Evolutionary conservation across 352 stramenopile genomes (phyloP).

Genomic region (Phytophthora pistaciae): DNA sequence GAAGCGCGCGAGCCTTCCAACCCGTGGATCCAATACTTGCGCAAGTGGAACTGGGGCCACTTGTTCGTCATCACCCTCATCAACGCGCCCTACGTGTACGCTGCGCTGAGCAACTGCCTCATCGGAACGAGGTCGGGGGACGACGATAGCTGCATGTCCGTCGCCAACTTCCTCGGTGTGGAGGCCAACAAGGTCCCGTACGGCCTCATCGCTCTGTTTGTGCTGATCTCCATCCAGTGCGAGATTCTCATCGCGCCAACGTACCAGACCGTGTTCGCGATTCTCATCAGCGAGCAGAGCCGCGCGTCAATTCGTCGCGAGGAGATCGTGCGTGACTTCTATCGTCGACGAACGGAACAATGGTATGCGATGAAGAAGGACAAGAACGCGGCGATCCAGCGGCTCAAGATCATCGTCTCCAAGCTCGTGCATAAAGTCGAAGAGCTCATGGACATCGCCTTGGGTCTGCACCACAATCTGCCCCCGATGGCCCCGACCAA

Average conservation of each 20-base stretch:
- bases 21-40: conserved; percentile 77
- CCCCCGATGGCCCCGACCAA: conserved; percentile 81
- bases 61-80: conserved; percentile 84
- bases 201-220: conserved; percentile 82
- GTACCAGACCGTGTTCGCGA: conserved; percentile 66
- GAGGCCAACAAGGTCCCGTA: conserved; percentile 58
- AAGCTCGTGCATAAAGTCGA: conserved; percentile 91
- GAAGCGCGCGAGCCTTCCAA: conserved; percentile 63
- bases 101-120: conserved; percentile 59
- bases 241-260: conserved; percentile 72
- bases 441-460: conserved; percentile 91
- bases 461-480: conserved; percentile 85
- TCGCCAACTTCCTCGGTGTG: conserved; percentile 77
- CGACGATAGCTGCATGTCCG: conserved; percentile 64
- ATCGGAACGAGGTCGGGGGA: conserved; percentile 37
- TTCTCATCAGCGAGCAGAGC: conserved; percentile 60
- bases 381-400: conserved; percentile 83
- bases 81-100: conserved; percentile 68
- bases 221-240: conserved; percentile 87
- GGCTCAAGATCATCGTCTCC: conserved; percentile 89
- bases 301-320: conserved; percentile 57
- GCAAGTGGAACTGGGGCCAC: conserved; percentile 86
- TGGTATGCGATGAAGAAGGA: conserved; percentile 88
- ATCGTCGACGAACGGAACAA: conserved; percentile 68
- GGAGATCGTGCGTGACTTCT: conserved; percentile 74